phyloP scores from a whole-genome alignment of 257 asterid species.

The Coffea eugenioides region DNA sequence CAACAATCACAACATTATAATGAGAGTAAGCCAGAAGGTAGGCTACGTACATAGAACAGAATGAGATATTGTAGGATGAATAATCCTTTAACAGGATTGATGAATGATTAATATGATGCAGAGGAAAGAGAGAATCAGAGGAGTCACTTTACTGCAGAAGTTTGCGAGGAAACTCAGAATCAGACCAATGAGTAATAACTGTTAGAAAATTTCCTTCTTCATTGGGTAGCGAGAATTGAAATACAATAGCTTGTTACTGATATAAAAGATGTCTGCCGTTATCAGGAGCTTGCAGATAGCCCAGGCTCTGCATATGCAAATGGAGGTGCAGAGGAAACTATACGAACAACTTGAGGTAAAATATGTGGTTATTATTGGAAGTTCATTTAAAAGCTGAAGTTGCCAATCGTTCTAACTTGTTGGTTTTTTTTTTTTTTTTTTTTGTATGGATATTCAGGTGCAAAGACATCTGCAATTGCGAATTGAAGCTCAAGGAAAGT shows the following conservation, averaged over 20 bases:
- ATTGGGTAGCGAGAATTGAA: constrained; percentile 6
- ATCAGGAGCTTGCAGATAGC: constrained; percentile 53
- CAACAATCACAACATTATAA: constrained; percentile 46
- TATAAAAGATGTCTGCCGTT: constrained; percentile 8
- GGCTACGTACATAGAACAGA: constrained; percentile 11
- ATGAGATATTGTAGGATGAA: not conserved
- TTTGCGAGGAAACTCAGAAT: constrained; percentile 43
- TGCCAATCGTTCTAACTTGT: not conserved
- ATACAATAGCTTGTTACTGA: constrained; percentile 9
- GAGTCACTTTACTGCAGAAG: constrained; percentile 30
- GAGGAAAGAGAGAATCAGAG: constrained; percentile 45
- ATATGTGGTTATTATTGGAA: not conserved
- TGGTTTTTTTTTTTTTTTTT: not conserved
- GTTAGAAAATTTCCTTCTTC: constrained; percentile 7
- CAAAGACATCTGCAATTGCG: constrained; percentile 81
- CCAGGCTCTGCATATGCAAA: constrained; percentile 70
- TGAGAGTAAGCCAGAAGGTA: constrained; percentile 52
- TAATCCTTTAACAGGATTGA: not conserved
- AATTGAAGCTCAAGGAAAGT: constrained; percentile 93
- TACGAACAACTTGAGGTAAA: constrained; percentile 87
- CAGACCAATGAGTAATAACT: constrained; percentile 63
- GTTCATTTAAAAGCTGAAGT: not conserved
- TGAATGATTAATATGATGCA: constrained; percentile 27
- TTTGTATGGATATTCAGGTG: constrained; percentile 41
- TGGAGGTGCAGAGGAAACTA: constrained; percentile 91